Conservation (phyloP, 345 rosid genomes). For the Capsella bursapastoris region DNA sequence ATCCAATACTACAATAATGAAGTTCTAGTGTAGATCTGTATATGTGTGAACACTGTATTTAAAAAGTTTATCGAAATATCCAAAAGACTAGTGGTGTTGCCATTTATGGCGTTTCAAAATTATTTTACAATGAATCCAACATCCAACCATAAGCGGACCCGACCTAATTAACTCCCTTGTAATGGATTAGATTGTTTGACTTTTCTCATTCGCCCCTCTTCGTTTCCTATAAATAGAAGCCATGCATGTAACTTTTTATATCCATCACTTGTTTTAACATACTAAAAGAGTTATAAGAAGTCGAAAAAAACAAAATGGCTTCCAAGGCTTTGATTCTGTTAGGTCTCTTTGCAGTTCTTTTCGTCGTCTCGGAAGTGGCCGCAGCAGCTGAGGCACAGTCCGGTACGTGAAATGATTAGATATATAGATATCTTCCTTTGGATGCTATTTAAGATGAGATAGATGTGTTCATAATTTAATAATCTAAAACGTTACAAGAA, state of each 20-base stretch:
- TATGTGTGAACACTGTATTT: slow-evolving; percentile 5
- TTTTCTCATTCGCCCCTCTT: too few relatives aligned
- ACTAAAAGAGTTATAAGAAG: not conserved
- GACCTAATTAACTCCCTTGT: not conserved
- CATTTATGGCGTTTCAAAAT: slow-evolving; percentile 31
- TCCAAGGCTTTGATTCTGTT: too few relatives aligned
- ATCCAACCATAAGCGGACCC: slow-evolving; percentile 33
- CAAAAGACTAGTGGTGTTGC: slow-evolving; percentile 21
- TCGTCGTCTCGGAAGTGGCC: too few relatives aligned
- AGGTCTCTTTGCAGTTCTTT: too few relatives aligned
- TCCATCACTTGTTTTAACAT: slow-evolving; percentile 12
- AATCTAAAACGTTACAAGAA: too few relatives aligned
- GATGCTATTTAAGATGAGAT: too few relatives aligned
- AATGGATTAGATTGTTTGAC: too few relatives aligned
- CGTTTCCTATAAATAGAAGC: not conserved
- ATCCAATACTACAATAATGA: not conserved
- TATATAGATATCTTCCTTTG: too few relatives aligned
- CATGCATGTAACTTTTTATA: slow-evolving; percentile 7
- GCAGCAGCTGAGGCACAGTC: too few relatives aligned
- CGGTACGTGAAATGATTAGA: too few relatives aligned
- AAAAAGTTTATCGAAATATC: slow-evolving; percentile 4
- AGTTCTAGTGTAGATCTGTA: not conserved
- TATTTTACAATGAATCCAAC: slow-evolving; percentile 33
- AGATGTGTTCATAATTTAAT: too few relatives aligned
- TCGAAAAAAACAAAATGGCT: too few relatives aligned